phyloP scores from a whole-genome alignment of 2,329 filamentous ascomycete genomes.

The Aspergillus uvarum region DNA sequence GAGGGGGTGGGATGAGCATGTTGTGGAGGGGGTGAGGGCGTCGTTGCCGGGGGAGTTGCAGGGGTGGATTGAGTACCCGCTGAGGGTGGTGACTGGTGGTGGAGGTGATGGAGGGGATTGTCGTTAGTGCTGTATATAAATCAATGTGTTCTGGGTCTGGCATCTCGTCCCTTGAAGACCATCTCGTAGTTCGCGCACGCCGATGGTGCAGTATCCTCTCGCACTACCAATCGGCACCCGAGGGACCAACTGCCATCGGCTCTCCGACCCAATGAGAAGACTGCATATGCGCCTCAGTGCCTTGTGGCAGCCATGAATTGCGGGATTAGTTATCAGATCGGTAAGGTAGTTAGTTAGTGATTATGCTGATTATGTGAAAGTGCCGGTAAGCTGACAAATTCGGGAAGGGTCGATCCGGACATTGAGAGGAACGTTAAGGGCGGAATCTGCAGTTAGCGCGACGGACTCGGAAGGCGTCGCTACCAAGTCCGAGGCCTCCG shows the following conservation, averaged over 20 bases:
- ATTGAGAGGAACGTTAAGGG: too few species aligned
- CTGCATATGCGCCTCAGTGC: neutral
- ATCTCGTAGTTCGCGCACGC: too few species aligned
- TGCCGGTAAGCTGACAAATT: neutral
- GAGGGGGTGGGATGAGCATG: conserved; percentile 34
- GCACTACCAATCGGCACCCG: too few species aligned
- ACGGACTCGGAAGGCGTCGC: too few species aligned
- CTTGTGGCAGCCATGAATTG: neutral
- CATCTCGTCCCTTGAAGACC: too few species aligned
- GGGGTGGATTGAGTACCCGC: conserved; percentile 31
- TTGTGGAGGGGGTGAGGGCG: conserved; percentile 27
- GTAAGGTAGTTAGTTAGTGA: too few species aligned
- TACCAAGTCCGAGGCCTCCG: too few species aligned
- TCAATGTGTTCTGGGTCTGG: neutral
- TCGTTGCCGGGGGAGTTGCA: conserved; percentile 21
- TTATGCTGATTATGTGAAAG: neutral
- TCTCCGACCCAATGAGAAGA: neutral
- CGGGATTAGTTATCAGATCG: too few species aligned
- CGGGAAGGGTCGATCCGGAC: too few species aligned
- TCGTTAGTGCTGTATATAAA: neutral
- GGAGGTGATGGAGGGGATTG: too few species aligned
- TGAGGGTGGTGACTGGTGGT: conserved; percentile 3
- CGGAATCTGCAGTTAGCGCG: too few species aligned
- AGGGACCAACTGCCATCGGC: neutral
- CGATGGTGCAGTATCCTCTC: too few species aligned